Evolutionary conservation across 2,329 filamentous ascomycete species (phyloP), one percentile per base, ranked within the genome.

Genomic region (Colletotrichum siamense): DNA sequence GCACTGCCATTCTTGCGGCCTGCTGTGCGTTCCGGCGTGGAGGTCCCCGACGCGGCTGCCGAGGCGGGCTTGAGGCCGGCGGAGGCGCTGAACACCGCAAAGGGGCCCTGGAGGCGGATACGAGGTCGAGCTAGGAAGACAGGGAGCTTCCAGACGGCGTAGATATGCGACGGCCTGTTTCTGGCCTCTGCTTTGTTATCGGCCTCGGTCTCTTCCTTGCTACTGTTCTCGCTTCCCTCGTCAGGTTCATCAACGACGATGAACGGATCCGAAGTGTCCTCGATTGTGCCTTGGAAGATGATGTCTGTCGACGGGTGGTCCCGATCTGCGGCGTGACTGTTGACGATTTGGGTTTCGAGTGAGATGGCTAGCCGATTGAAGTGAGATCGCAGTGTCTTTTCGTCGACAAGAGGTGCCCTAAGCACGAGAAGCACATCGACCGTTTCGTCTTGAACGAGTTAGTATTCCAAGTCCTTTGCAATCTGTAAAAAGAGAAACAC

Each of bases 361-460:
- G 89, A 91, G 75, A 96, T 89, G 28, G 90, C 87, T n/a, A 96
- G 85, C 73, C 93, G 88, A 66, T 88, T 87, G 44, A 95, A 86
- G 71, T 92, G 92, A 44, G 90, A 88, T 72, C 90, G 88, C 24
- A 95, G 85, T 0, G 87, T 86, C 36, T 87, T 83, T 76, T 94
- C 89, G 71, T 92, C 89, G 72, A 90, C 86, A 80, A 90, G 88
- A 6, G 92, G 92, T 10, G 92, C 92, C 80, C 91, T 91, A 73
- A 96, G 88, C 13, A 95, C 88, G 77, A 96, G 86, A 81, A 94
- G 92, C 22, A 95, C 88, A 78, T 93, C 87, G 73, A 94, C 89
- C 30, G 91, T 92, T 87, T 96, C 94, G 90, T 96, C 94, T 96
- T 86, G 74, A 82, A 81, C 87, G 7, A 8, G 22, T 34, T 24